A percentile compares a stretch with the other conserved stretches of the same genome.
phyloP scores from a whole-genome alignment of 345 rosid genomes.

The Populus nigra region DNA sequence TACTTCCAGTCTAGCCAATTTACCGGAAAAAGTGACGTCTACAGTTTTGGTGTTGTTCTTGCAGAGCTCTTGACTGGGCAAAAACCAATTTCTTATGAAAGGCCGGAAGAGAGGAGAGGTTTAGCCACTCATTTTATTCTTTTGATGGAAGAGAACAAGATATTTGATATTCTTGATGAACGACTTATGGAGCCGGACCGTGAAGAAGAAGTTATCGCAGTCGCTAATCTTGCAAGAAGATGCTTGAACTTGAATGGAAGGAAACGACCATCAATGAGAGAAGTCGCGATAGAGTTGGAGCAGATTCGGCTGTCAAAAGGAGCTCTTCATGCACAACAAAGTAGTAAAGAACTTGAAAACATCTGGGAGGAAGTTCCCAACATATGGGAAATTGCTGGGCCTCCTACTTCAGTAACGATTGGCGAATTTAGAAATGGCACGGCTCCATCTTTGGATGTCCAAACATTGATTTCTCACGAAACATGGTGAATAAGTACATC shows the following conservation, averaged over 20 bases:
- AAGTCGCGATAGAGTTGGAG: conserved; percentile 5
- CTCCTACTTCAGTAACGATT: too few relatives aligned
- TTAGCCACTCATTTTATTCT: conserved; percentile 16
- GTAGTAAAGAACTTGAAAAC: too few relatives aligned
- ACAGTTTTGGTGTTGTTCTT: conserved; percentile 29
- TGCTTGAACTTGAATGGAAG: conserved; percentile 6
- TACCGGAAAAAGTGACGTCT: conserved; percentile 25
- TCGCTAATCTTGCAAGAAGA: conserved; percentile 12
- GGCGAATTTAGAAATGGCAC: too few relatives aligned
- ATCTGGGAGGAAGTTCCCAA: too few relatives aligned
- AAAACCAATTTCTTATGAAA: conserved; percentile 11
- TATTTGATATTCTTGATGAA: conserved; percentile 3
- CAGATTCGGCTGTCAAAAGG: not conserved
- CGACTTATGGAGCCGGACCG: not conserved
- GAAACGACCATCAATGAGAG: conserved; percentile 20
- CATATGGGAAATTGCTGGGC: too few relatives aligned
- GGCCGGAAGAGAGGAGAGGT: conserved; percentile 3
- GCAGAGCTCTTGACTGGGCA: conserved; percentile 17
- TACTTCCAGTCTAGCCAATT: conserved; percentile 16
- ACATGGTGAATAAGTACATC: too few relatives aligned
- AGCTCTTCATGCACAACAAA: too few relatives aligned
- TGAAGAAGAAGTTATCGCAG: not conserved
- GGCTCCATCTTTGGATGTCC: too few relatives aligned
- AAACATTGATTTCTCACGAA: too few relatives aligned
- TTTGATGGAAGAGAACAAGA: conserved; percentile 1